These are phyloP conservation scores for Colletotrichum magnum DNA, from an alignment of 2,329 filamentous ascomycete species.

Conservation along the genomic window DNA sequence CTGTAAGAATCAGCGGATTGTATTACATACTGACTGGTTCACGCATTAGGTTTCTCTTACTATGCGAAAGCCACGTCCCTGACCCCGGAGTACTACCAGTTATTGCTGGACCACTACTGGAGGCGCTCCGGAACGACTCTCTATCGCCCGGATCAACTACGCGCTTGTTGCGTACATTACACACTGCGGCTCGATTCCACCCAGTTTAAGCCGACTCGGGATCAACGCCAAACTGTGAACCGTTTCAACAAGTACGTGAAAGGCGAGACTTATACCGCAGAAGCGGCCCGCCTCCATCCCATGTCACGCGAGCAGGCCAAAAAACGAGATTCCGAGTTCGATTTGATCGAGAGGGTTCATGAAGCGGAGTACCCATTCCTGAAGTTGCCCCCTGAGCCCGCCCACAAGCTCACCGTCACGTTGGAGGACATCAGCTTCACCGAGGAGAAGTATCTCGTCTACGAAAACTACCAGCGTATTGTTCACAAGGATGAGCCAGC, in stretches of 20 bases:
- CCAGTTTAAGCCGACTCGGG: conserved; percentile 75
- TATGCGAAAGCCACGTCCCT: conserved; percentile 75
- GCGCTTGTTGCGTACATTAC: conserved; percentile 94
- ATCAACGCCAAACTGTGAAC: conserved; percentile 83
- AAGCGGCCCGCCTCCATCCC: conserved; percentile 75
- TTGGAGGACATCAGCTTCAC: conserved; percentile 80
- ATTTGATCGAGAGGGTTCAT: conserved; percentile 76
- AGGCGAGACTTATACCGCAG: conserved; percentile 76
- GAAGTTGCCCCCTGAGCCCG: conserved; percentile 72
- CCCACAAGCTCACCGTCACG: conserved; percentile 77
- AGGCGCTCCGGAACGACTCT: conserved; percentile 79
- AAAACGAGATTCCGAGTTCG: conserved; percentile 76
- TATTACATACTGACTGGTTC: conserved; percentile 42
- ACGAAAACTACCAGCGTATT: conserved; percentile 80
- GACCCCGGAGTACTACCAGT: conserved; percentile 78
- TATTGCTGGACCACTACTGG: conserved; percentile 82
- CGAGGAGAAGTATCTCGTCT: conserved; percentile 81
- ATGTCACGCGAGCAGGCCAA: conserved; percentile 76
- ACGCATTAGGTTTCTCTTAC: conserved; percentile 76
- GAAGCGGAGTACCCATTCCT: conserved; percentile 73
- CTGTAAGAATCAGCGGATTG: conserved; percentile 6
- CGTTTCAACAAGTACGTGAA: conserved; percentile 81
- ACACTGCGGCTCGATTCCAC: conserved; percentile 80
- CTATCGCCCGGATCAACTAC: conserved; percentile 83
- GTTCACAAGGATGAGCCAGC: conserved; percentile 78